These are phyloP conservation scores for Salvia rosmarinus DNA, from an alignment of 257 asterid genomes.

Conservation along the genomic window DNA sequence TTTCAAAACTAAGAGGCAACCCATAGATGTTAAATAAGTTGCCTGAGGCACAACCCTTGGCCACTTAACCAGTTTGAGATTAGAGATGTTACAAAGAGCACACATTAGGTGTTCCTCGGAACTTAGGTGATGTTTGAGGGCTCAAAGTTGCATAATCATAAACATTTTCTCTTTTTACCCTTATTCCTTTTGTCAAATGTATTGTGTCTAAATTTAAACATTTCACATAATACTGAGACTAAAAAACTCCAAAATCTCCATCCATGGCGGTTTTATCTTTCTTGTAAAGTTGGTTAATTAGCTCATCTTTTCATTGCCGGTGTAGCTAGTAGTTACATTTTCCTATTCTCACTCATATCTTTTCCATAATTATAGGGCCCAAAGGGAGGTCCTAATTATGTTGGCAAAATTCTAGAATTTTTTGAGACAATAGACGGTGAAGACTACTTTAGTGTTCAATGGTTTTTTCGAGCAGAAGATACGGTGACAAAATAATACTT, in stretches of 20 bases:
- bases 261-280: background rate
- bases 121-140: background rate
- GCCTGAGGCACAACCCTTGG: no score
- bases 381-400: slow-evolving; percentile 46
- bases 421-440: slow-evolving; percentile 51
- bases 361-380: slow-evolving; percentile 44
- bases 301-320: slow-evolving; percentile 5
- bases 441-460: slow-evolving; percentile 52
- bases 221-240: background rate
- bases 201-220: background rate
- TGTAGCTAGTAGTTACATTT: slow-evolving; percentile 24
- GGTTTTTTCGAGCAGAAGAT: slow-evolving; percentile 60
- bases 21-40: background rate
- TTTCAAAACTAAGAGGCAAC: background rate
- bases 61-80: background rate
- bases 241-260: background rate
- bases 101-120: background rate
- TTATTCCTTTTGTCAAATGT: background rate
- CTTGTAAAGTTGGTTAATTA: background rate
- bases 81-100: background rate
- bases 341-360: slow-evolving; percentile 20
- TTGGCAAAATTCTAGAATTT: slow-evolving; percentile 53
- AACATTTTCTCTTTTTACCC: background rate
- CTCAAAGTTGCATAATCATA: background rate
- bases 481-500: slow-evolving; percentile 41